A percentile compares a stretch with the other conserved stretches of the same genome.
Evolutionary conservation across 345 rosid species (phyloP).

Genomic region (Leavenworthia alabamica): DNA sequence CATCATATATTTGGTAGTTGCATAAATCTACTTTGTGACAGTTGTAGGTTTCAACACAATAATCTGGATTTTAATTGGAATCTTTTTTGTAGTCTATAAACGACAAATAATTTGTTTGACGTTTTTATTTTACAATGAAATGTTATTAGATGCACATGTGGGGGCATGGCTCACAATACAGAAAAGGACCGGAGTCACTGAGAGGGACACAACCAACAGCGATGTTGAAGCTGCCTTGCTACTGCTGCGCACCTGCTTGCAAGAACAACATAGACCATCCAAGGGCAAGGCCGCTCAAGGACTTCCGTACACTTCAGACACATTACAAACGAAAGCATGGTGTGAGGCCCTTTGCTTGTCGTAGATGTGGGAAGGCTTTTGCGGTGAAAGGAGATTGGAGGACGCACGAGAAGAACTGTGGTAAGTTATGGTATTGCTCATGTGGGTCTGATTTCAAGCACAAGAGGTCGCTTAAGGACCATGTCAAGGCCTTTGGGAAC

Average conservation of each 20-base stretch:
- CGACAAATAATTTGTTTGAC: neutral
- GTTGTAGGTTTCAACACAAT: neutral
- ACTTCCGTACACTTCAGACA: constrained; percentile 96
- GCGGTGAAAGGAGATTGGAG: constrained; percentile 99
- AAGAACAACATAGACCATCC: constrained; percentile 95
- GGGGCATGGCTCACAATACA: constrained; percentile 98
- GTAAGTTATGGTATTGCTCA: constrained; percentile 90
- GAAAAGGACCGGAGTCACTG: constrained; percentile 92
- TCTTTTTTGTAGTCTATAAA: neutral
- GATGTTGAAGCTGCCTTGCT: constrained; percentile 89
- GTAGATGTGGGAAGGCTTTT: constrained; percentile 88
- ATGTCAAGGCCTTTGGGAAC: constrained; percentile 72
- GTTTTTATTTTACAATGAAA: neutral
- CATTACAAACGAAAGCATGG: constrained; percentile 98
- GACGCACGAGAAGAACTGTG: constrained; percentile 98
- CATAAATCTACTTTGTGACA: neutral
- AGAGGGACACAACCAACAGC: constrained; percentile 95
- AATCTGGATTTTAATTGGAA: neutral
- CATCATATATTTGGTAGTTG: neutral
- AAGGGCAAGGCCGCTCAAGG: constrained; percentile 79
- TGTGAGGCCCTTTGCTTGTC: constrained; percentile 82
- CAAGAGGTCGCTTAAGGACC: constrained; percentile 92
- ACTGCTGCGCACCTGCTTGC: constrained; percentile 94
- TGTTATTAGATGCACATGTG: constrained; percentile 93
- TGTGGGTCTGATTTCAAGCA: constrained; percentile 98